A percentile compares a stretch with the other conserved stretches of the same genome.
Conservation (phyloP, 306 rosid genomes). For the Quercus suber region DNA sequence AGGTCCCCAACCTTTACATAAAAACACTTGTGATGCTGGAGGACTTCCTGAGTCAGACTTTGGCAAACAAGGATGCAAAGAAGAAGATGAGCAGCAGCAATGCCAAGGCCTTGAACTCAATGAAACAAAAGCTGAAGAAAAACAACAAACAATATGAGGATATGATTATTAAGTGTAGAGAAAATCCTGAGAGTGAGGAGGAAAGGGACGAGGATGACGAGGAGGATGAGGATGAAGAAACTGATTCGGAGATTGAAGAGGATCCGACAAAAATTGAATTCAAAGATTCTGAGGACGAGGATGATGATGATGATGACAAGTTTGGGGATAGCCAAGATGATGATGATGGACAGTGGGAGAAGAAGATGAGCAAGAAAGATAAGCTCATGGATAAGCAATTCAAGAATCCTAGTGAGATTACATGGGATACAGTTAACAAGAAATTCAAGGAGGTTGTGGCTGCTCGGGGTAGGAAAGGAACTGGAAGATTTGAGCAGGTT, state of each 20-base stretch:
- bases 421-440: slow-evolving; percentile 92
- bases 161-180: slow-evolving; percentile 60
- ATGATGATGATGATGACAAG: slow-evolving; percentile 36
- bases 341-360: slow-evolving; percentile 58
- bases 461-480: slow-evolving; percentile 93
- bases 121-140: slow-evolving; percentile 97
- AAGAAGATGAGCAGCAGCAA: slow-evolving; percentile 99
- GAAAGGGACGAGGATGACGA: slow-evolving; percentile 56
- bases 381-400: slow-evolving; percentile 77
- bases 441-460: slow-evolving; percentile 94
- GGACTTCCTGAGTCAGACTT: slow-evolving; percentile 77
- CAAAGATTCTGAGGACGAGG: slow-evolving; percentile 42
- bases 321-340: slow-evolving; percentile 27
- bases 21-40: slow-evolving; percentile 91
- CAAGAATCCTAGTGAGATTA: slow-evolving; percentile 89
- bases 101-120: slow-evolving; percentile 92
- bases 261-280: slow-evolving; percentile 39
- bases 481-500: slow-evolving; percentile 95
- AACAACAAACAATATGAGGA: slow-evolving; percentile 93
- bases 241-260: slow-evolving; percentile 57
- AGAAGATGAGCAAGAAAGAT: slow-evolving; percentile 68
- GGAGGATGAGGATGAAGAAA: slow-evolving; percentile 56
- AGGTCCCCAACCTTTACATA: slow-evolving; percentile 69
- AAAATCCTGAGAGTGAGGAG: slow-evolving; percentile 82
- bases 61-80: slow-evolving; percentile 91